Evolutionary conservation across 768 basidiomycete genomes (phyloP).

Genomic region (Leccinellum rugosiceps): DNA sequence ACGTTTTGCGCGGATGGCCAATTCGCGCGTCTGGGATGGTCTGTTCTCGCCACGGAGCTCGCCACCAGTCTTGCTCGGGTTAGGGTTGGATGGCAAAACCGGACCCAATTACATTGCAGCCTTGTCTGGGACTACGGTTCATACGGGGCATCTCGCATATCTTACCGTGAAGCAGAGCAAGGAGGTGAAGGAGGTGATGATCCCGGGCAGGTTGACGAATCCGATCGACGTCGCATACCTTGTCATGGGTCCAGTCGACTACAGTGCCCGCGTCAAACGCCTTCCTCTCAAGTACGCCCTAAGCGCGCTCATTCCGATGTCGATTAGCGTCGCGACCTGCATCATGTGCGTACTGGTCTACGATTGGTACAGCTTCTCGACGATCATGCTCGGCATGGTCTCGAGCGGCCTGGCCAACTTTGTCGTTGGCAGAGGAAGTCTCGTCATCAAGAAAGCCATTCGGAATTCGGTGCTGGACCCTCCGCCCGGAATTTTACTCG

Average conservation of each 20-base stretch:
- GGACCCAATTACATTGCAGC: slow-evolving; percentile 30
- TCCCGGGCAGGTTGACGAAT: slow-evolving; percentile 21
- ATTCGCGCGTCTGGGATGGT: slow-evolving; percentile 25
- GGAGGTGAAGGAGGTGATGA: slow-evolving; percentile 1
- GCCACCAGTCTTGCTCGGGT: slow-evolving; percentile 21
- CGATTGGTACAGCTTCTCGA: slow-evolving; percentile 33
- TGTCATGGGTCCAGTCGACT: slow-evolving; percentile 8
- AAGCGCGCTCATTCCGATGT: slow-evolving; percentile 22
- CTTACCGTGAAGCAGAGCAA: slow-evolving; percentile 17
- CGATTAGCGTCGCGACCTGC: slow-evolving; percentile 17
- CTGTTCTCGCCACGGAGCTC: slow-evolving; percentile 18
- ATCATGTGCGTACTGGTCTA: slow-evolving; percentile 20
- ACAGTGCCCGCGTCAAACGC: slow-evolving; percentile 2
- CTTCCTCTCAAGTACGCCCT: slow-evolving; percentile 1
- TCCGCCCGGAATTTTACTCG: slow-evolving; percentile 24
- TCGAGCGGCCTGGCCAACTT: slow-evolving; percentile 27
- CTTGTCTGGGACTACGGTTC: slow-evolving; percentile 21
- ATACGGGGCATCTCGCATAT: slow-evolving; percentile 24
- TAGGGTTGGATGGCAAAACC: slow-evolving; percentile 27
- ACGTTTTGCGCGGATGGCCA: slow-evolving; percentile 29
- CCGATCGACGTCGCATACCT: slow-evolving; percentile 18
- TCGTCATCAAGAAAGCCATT: slow-evolving; percentile 17
- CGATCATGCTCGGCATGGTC: slow-evolving; percentile 31
- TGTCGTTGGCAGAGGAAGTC: slow-evolving; percentile 22
- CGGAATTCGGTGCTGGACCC: slow-evolving; percentile 14